Conservation (phyloP, 2,329 filamentous ascomycete genomes). For the Fusarium chuoi region DNA sequence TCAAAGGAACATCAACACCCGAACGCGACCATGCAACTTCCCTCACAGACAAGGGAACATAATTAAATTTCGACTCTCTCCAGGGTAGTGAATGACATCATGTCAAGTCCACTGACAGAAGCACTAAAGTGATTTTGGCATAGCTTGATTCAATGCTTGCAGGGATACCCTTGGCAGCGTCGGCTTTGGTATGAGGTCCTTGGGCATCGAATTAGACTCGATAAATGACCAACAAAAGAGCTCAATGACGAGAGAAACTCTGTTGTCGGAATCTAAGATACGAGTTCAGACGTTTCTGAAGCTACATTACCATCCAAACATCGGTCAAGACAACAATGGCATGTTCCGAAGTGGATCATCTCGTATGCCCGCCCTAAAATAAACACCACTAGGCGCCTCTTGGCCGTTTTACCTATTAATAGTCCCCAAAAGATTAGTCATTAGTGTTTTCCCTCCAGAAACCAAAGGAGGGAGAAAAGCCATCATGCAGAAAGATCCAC, state of each 20-base stretch:
- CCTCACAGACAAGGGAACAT: not conserved
- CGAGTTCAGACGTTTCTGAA: not conserved
- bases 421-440: conserved; percentile 8
- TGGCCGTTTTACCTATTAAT: conserved; percentile 6
- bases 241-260: rapidly evolving
- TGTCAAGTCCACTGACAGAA: not conserved
- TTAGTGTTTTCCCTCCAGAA: not conserved
- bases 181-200: too few species aligned
- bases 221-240: rapidly evolving
- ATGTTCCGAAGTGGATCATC: not conserved
- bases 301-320: not conserved
- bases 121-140: not conserved
- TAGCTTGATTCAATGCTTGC: rapidly evolving
- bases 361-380: conserved; percentile 1
- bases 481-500: conserved; percentile 5
- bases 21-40: rapidly evolving
- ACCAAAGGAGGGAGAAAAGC: not conserved
- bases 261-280: rapidly evolving
- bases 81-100: not conserved
- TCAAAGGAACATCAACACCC: not conserved
- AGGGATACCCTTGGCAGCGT: not conserved
- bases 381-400: not conserved
- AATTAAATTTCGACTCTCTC: not conserved
- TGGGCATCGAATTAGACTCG: not conserved
- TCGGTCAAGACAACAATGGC: not conserved